A percentile compares a stretch with the other conserved stretches of the same genome.
phyloP scores from a whole-genome alignment of 805 yeast genomes.

The Wickerhamomyces kurtzmanii region DNA sequence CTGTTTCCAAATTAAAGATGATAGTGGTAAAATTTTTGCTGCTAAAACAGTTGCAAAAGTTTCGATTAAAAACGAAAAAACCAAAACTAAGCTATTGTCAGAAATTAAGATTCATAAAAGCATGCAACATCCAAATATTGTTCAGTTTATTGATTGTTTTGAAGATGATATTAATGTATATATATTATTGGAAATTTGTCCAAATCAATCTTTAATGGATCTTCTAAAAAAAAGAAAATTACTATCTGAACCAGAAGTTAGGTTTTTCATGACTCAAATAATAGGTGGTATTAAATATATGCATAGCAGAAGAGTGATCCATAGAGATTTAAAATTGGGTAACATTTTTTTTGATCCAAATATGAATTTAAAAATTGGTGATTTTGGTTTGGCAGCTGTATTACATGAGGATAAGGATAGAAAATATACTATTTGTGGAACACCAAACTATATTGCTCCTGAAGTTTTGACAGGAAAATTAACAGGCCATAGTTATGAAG shows the following conservation, averaged over 20 bases:
- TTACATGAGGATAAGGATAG: constrained; percentile 62
- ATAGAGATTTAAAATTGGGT: constrained; percentile 92
- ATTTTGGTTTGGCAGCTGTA: constrained; percentile 97
- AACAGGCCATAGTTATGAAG: constrained; percentile 88
- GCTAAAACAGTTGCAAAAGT: constrained; percentile 98
- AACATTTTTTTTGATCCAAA: constrained; percentile 90
- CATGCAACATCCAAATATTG: constrained; percentile 82
- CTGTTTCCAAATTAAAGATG: constrained; percentile 93
- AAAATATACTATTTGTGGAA: constrained; percentile 93
- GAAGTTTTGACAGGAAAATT: constrained; percentile 87
- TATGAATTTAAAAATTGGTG: constrained; percentile 94
- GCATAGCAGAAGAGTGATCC: constrained; percentile 88
- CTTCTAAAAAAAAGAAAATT: constrained; percentile 73
- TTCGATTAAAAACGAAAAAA: constrained; percentile 83
- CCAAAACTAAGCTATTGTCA: constrained; percentile 71
- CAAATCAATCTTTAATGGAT: constrained; percentile 92
- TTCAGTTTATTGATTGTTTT: constrained; percentile 90
- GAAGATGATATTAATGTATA: constrained; percentile 95
- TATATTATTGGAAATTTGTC: constrained; percentile 88
- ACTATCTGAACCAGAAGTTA: constrained; percentile 87
- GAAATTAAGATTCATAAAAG: constrained; percentile 94
- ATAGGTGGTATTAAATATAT: constrained; percentile 90
- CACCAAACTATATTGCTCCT: constrained; percentile 98
- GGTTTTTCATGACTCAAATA: constrained; percentile 83
- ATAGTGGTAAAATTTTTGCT: constrained; percentile 78